phyloP scores from a whole-genome alignment of 116 monocot genomes.

The Papilionanthe hybrid region DNA sequence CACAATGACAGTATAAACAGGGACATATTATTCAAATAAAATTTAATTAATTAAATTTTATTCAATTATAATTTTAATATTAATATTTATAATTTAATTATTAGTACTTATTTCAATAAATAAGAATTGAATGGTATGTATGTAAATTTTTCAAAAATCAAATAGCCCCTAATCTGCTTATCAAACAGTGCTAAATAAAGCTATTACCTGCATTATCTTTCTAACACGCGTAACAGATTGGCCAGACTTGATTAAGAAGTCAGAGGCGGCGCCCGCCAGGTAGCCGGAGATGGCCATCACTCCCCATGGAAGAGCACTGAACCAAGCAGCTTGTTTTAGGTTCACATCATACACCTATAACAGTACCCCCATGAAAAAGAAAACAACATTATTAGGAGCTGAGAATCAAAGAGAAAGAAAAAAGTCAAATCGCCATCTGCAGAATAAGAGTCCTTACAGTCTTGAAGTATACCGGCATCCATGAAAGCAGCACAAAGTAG shows the following conservation, averaged over 20 bases:
- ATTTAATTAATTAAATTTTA: no score
- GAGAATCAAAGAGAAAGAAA: neutral
- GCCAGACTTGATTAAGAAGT: constrained; percentile 71
- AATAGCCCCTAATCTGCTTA: neutral
- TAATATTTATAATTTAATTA: no score
- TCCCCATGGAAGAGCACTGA: constrained; percentile 87
- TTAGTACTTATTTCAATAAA: no score
- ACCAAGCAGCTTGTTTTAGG: constrained; percentile 93
- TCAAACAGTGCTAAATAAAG: neutral
- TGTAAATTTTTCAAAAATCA: no score
- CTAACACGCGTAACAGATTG: constrained; percentile 46
- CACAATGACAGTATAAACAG: neutral
- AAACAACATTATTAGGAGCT: neutral
- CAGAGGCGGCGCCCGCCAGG: constrained; percentile 67
- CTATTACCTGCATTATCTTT: constrained; percentile 78
- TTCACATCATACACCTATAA: constrained; percentile 80
- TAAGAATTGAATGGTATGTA: no score
- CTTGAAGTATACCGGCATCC: constrained; percentile 97
- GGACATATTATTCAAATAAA: no score
- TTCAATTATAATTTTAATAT: no score
- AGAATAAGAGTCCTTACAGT: constrained; percentile 43
- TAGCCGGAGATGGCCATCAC: constrained; percentile 90
- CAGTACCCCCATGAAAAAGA: neutral
- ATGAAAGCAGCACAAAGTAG: constrained; percentile 89
- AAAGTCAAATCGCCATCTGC: neutral